phyloP scores from a whole-genome alignment of 257 asterid genomes.

The Nicotiana paniculata region DNA sequence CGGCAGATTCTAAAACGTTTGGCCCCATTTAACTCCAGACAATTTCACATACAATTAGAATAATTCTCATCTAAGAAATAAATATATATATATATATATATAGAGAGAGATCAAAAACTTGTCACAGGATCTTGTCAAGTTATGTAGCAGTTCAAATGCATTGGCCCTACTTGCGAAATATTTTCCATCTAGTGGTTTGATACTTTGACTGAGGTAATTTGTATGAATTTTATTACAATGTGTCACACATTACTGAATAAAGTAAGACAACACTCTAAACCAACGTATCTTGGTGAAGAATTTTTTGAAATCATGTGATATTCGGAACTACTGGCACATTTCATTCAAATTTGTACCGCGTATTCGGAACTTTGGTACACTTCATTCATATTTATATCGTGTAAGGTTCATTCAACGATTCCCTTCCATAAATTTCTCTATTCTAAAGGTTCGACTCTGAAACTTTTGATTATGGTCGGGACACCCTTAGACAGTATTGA shows the following conservation, averaged over 20 bases:
- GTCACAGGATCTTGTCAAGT: neutral
- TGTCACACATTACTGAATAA: neutral
- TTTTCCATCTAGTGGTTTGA: neutral
- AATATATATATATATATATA: neutral
- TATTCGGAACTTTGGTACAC: too few species aligned
- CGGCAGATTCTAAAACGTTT: constrained; percentile 27
- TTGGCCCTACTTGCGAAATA: neutral
- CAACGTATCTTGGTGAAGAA: neutral
- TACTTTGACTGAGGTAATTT: neutral
- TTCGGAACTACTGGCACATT: too few species aligned
- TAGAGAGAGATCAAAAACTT: neutral
- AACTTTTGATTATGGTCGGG: neutral
- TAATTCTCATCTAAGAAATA: neutral
- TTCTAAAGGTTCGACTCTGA: fast-evolving
- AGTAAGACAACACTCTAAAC: neutral
- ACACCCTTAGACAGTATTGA: neutral
- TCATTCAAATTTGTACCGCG: too few species aligned
- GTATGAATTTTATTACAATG: neutral
- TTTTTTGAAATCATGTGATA: too few species aligned
- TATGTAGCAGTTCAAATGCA: neutral
- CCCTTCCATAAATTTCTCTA: neutral
- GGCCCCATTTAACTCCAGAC: constrained; percentile 28
- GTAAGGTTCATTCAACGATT: too few species aligned
- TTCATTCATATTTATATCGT: too few species aligned
- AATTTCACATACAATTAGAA: neutral